These are phyloP conservation scores for Wallemia ichthyophaga DNA, from an alignment of 1,284 basidiomycete species.

Conservation along the genomic window DNA sequence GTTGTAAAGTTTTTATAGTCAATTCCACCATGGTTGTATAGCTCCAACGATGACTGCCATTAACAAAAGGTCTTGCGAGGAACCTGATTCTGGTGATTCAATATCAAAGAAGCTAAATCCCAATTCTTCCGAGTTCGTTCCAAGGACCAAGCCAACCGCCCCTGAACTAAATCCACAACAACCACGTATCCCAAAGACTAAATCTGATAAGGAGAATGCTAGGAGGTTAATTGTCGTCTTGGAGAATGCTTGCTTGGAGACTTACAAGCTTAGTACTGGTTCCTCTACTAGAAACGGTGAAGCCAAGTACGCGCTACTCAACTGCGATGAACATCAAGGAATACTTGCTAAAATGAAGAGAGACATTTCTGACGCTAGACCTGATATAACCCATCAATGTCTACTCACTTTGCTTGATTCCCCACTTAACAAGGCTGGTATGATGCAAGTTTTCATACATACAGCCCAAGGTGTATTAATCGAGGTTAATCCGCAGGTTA, in stretches of 20 bases:
- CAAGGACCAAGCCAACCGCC: not conserved
- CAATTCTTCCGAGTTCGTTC: not conserved
- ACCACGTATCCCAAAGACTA: constrained; percentile 38
- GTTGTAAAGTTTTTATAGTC: constrained; percentile 74
- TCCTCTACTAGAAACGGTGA: constrained; percentile 23
- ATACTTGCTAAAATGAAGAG: constrained; percentile 90
- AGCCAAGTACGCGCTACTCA: constrained; percentile 84
- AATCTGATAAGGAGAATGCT: constrained; percentile 26
- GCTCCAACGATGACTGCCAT: no score
- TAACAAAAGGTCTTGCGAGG: no score
- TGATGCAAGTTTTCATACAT: constrained; percentile 94
- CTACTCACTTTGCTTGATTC: constrained; percentile 88
- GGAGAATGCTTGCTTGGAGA: constrained; percentile 80
- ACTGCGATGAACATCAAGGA: constrained; percentile 97
- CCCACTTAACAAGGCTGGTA: constrained; percentile 85
- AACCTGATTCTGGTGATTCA: no score
- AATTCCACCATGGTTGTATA: constrained; percentile 36
- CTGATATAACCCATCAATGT: constrained; percentile 99
- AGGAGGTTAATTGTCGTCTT: constrained; percentile 64
- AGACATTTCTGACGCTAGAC: constrained; percentile 90
- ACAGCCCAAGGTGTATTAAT: constrained; percentile 89
- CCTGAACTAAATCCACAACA: constrained; percentile 15
- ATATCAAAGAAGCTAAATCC: not conserved
- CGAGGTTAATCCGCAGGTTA: constrained; percentile 90
- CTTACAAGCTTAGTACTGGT: constrained; percentile 47